Evolutionary conservation across 441 rosid species (phyloP), one percentile per base, ranked within the genome.

Genomic region (Geranium incanum): DNA sequence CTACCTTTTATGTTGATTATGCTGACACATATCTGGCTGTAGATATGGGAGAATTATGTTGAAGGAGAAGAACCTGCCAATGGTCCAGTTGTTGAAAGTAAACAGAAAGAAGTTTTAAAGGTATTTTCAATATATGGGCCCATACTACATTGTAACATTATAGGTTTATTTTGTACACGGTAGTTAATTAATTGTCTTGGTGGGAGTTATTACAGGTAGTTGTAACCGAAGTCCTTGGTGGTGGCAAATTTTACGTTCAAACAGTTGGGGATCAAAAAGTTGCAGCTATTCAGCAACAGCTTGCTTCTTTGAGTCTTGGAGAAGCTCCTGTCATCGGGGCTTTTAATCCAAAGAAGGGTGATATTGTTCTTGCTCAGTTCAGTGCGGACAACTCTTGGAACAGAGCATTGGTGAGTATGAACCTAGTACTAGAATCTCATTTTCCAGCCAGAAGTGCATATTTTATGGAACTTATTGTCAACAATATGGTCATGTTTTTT

Each of bases 11-110:
- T 43, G 19, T 15, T 6, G 18, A 7, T 52, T 55, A 33, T 59
- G 52, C 69, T 71, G 15, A 76, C 50, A 73, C 71, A 62, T 55
- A 7, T 33, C 66, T 71, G 45, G 62, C 72, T 80, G 45, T 84
- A 95, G 99, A 79, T 92, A 36, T 95, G 99, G 99, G 98, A 91
- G 86, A 93, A 88, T 28, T 91, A 86, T 82, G 98, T 92, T 68
- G 99, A 95, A 87, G 99, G 99, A 77, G 96, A 90, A 79, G 98
- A 86, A 82, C 88, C 81, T 3, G 75, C 92, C 55, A 86, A 85
- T 78, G 89, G 92, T 71, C 64, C 95, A 36, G 82, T 81, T 18
- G 84, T 77, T 70, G 98, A 91, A 73, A 85, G 80, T 84, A 91
- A 83, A 81, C 91, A 95, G 78, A 95, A 95, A 79, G 99, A 95